A percentile compares a stretch with the other conserved stretches of the same genome.
Conservation (phyloP, 192 early-diverging fungal genomes). For the Dissophora ornata region DNA sequence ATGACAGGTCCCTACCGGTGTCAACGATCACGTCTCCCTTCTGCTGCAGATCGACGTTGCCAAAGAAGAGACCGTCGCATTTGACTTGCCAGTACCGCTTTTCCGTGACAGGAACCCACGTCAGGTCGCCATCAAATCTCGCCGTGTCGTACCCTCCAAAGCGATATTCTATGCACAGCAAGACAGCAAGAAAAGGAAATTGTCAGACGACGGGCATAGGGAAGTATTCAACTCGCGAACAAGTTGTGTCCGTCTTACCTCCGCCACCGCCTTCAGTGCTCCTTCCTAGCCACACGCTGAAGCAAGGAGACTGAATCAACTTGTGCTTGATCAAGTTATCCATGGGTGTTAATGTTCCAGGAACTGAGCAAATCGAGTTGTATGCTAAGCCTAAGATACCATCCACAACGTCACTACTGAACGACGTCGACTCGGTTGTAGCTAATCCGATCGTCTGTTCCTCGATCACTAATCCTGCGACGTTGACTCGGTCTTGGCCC, state of each 20-base stretch:
- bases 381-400: conserved; percentile 76
- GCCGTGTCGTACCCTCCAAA: conserved; percentile 60
- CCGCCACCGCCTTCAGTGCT: conserved; percentile 57
- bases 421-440: conserved; percentile 65
- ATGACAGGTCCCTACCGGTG: conserved; percentile 44
- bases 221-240: too few species aligned
- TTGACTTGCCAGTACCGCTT: conserved; percentile 70
- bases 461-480: conserved; percentile 69
- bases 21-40: conserved; percentile 58
- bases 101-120: conserved; percentile 59
- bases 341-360: conserved; percentile 61
- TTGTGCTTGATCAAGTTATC: conserved; percentile 70
- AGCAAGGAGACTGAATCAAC: conserved; percentile 64
- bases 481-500: conserved; percentile 64
- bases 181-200: too few species aligned
- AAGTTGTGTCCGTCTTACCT: conserved; percentile 41
- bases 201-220: too few species aligned
- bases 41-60: conserved; percentile 21
- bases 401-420: conserved; percentile 69
- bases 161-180: conserved; percentile 53
- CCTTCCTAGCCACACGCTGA: conserved; percentile 72
- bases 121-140: conserved; percentile 55
- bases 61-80: conserved; percentile 48
- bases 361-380: conserved; percentile 56
- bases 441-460: conserved; percentile 73